These are phyloP conservation scores for Globisporangium orthogonon DNA, from an alignment of 352 stramenopile genomes.

Conservation along the genomic window DNA sequence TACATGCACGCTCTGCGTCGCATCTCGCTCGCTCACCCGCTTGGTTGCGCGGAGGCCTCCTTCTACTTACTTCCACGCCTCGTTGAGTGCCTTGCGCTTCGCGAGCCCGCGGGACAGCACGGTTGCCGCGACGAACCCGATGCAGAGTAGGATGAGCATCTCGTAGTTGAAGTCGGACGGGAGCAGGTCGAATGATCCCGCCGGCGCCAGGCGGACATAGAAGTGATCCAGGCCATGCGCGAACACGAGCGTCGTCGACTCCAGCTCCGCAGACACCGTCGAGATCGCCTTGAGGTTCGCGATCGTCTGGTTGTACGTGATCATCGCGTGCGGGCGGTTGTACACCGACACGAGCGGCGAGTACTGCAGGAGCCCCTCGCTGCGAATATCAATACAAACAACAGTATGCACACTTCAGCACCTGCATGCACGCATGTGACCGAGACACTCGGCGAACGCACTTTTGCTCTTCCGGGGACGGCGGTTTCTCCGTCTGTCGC, in stretches of 20 bases:
- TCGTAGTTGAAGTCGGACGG: slow-evolving; percentile 94
- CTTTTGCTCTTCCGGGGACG: slow-evolving; percentile 76
- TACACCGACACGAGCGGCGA: slow-evolving; percentile 86
- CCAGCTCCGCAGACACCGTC: slow-evolving; percentile 81
- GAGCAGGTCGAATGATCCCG: slow-evolving; percentile 94
- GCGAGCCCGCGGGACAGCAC: slow-evolving; percentile 59
- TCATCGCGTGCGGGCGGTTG: slow-evolving; percentile 74
- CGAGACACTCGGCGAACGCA: slow-evolving; percentile 12
- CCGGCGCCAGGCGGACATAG: slow-evolving; percentile 90
- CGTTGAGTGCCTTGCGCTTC: slow-evolving; percentile 67
- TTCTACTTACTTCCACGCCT: slow-evolving; percentile 70
- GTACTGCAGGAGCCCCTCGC: slow-evolving; percentile 86
- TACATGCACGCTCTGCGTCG: slow-evolving; percentile 4
- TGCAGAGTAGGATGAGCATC: slow-evolving; percentile 89
- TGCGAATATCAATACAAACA: slow-evolving; percentile 9
- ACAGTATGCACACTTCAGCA: neutral
- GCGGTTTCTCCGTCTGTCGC: slow-evolving; percentile 88
- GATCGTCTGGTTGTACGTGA: slow-evolving; percentile 91
- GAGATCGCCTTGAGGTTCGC: slow-evolving; percentile 65
- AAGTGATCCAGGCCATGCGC: slow-evolving; percentile 92
- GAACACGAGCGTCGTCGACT: slow-evolving; percentile 94
- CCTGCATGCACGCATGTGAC: neutral
- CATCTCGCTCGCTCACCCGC: neutral
- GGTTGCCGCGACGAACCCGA: slow-evolving; percentile 79
- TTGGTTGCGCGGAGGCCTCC: no score